phyloP scores from a whole-genome alignment of 2,329 filamentous ascomycete species.

The Trichoderma koningiopsis region DNA sequence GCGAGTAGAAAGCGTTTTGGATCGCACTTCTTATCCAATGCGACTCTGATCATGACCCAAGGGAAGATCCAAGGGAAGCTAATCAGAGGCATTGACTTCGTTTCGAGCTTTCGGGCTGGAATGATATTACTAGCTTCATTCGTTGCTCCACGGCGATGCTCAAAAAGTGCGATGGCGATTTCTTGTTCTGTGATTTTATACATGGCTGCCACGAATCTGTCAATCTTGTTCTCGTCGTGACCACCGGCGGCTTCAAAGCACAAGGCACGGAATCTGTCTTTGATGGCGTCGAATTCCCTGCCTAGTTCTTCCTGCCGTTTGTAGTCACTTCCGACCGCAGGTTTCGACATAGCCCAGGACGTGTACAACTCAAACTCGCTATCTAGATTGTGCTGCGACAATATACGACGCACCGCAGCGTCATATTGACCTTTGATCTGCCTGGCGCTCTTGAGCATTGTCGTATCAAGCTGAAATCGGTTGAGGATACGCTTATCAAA shows the following conservation, averaged over 20 bases:
- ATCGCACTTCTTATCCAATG: constrained; percentile 33
- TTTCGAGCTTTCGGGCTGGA: constrained; percentile 31
- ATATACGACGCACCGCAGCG: constrained; percentile 70
- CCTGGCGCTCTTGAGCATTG: constrained; percentile 59
- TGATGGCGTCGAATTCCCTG: constrained; percentile 65
- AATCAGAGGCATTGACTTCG: constrained; percentile 73
- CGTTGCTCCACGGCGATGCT: constrained; percentile 38
- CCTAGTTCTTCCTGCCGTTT: constrained; percentile 85
- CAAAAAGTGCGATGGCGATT: constrained; percentile 59
- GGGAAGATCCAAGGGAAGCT: constrained; percentile 94
- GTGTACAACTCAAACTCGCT: constrained; percentile 95
- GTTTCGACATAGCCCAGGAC: constrained; percentile 77
- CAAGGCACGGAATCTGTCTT: constrained; percentile 65
- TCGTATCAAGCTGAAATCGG: constrained; percentile 58
- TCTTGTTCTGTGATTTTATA: constrained; percentile 80
- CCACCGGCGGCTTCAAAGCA: constrained; percentile 68
- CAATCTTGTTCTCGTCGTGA: constrained; percentile 59
- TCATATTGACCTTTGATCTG: constrained; percentile 80
- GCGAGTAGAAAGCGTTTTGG: constrained; percentile 29
- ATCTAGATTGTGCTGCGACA: constrained; percentile 79
- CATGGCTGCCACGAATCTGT: constrained; percentile 80
- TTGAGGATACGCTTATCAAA: constrained; percentile 78
- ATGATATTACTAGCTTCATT: constrained; percentile 39
- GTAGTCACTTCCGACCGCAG: constrained; percentile 73
- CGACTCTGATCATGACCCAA: constrained; percentile 51